Evolutionary conservation across 164 flowering plant genomes (phyloP).

Genomic region (Magnolia kwangsiensis): DNA sequence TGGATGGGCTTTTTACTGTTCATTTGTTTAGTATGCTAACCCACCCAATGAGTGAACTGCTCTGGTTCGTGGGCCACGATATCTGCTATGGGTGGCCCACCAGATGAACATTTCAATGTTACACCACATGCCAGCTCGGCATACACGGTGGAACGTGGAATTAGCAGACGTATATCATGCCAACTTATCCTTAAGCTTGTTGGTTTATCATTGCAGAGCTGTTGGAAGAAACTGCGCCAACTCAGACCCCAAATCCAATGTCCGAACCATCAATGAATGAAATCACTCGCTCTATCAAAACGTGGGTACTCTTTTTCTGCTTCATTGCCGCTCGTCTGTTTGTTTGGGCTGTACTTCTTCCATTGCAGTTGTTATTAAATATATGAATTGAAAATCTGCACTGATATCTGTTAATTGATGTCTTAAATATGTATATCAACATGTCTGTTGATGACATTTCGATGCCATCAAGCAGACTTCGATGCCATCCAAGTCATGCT

Average conservation of each 20-base stretch:
- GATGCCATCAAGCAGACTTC: too few relatives aligned
- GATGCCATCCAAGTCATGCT: too few relatives aligned
- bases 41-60: background rate
- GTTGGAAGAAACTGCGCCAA: slow-evolving; percentile 75
- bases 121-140: background rate
- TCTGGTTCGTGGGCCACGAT: background rate
- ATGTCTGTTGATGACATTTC: too few relatives aligned
- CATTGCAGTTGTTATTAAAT: background rate
- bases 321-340: background rate
- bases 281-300: slow-evolving; percentile 52
- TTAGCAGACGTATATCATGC: background rate
- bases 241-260: slow-evolving; percentile 55
- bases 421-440: background rate
- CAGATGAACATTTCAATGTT: background rate
- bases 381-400: background rate
- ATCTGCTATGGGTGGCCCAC: background rate
- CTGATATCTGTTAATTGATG: background rate
- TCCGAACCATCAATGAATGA: slow-evolving; percentile 38
- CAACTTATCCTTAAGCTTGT: background rate
- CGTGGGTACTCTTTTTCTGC: slow-evolving; percentile 19
- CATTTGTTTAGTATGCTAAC: background rate
- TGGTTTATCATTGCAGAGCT: slow-evolving; percentile 37
- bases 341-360: too few relatives aligned
- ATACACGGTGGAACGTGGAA: background rate
- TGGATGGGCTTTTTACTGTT: background rate